phyloP scores from a whole-genome alignment of 2,329 filamentous ascomycete species.

The Scytalidium sp. region DNA sequence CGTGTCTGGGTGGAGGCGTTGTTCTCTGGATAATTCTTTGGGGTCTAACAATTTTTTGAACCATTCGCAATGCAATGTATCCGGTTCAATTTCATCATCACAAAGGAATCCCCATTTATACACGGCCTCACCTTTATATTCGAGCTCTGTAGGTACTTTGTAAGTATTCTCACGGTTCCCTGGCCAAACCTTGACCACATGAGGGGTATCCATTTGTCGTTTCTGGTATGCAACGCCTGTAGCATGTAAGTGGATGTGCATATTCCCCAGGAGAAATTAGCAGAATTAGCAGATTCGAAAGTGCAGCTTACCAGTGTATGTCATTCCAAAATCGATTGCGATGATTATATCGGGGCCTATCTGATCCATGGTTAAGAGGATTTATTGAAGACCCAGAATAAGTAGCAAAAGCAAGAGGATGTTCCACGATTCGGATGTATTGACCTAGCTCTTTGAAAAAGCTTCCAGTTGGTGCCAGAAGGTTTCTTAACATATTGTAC shows the following conservation, averaged over 20 bases:
- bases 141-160: conserved; percentile 16
- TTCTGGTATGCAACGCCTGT: conserved; percentile 14
- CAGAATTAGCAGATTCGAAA: neutral
- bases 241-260: neutral
- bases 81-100: conserved; percentile 19
- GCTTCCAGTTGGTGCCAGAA: too few relatives aligned
- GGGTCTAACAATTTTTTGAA: conserved; percentile 35
- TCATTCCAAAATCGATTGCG: conserved; percentile 18
- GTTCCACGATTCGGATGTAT: too few relatives aligned
- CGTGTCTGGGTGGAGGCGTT: conserved; percentile 18
- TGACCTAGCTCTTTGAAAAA: too few relatives aligned
- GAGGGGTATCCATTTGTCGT: conserved; percentile 8
- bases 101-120: conserved; percentile 33
- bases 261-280: conserved; percentile 4
- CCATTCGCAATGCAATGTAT: conserved; percentile 29
- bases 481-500: too few relatives aligned
- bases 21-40: conserved; percentile 21
- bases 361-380: conserved; percentile 6
- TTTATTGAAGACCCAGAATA: too few relatives aligned
- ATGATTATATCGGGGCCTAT: conserved; percentile 14
- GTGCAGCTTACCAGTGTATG: conserved; percentile 4
- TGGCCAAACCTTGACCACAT: conserved; percentile 16
- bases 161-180: conserved; percentile 10
- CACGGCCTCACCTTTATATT: conserved; percentile 10
- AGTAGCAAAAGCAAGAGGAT: too few relatives aligned